Base-by-base conservation (phyloP, 1,139 yeast species). In the Ogataea hybrid region DNA sequence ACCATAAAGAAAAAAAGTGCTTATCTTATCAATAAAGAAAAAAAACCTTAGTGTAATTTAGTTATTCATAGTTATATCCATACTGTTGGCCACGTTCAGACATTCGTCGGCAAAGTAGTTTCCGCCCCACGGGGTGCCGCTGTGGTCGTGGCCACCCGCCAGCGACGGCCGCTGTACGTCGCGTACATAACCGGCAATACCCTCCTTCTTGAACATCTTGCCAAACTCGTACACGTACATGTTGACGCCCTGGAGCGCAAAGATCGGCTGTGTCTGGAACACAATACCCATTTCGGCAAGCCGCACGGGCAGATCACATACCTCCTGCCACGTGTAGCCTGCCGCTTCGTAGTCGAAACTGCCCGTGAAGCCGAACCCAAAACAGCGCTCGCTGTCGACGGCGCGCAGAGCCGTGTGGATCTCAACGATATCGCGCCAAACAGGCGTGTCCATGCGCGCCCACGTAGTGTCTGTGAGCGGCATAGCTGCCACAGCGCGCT, bases 401-500 rank as follows among this genome's bases (percentile, higher is more conserved):
- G 46, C 40, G 12, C 52, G 48, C 25, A 53, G 37, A 14, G 58
- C 56, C 8, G 47, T 39, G 42, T 57, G 60, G 27, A 57, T 43
- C 35, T 57, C 51, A 5, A 50, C 53, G 15, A 49, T 49, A 25
- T 51, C 43, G 8, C 37, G 18, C 54, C 52, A 48, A 18, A 35
- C 42, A 17, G 54, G 54, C 6, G 43, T 21, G 33, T 49, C 53
- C 52, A 49, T 51, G 14, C 53, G 41, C 1, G 48, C 49, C 62
- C 62, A 58, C 6, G 61, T 48, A 15, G 55, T 45, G 34, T 58
- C 62, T 3, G 62, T 47, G 20, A 56, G 36, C 5, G 62, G 61
- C 45, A 57, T 52, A 21, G 61, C 59, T 9, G 54, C 62, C 31
- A 54, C 50, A 15, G 62, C 62, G 41, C 62, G 48, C 28, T 58